Evolutionary conservation across 108 stramenopile genomes (phyloP), one percentile per base, ranked within the genome.

Genomic region (Bacterosira constricta): DNA sequence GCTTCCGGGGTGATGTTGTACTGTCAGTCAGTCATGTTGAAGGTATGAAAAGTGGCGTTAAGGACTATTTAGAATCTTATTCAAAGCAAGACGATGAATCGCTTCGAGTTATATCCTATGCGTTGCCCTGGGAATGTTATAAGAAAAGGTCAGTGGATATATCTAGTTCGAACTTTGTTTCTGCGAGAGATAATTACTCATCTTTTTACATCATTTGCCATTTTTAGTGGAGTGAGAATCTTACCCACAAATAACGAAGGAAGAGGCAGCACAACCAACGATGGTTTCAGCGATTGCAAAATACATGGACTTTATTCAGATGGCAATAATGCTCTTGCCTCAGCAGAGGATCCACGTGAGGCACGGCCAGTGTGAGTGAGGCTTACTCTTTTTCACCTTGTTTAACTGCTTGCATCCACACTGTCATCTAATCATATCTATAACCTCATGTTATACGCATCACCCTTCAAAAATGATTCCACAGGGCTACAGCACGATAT

Each of bases 1-100:
- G 87, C 42, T 88, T 64, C 53, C 29, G 47, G 15, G 87, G 87
- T 7, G 85, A 88, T 64, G 76, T 88, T 4, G 87, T 88, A 13
- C 49, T 88, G 13, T 63, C 69, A 13, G 77, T 85, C 6, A 53
- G 72, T 31, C 60, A 42, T 5, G 35, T 66, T 10, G 71, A 83
- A 23, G 60, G 57, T 4, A 35, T 42, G 53, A 64, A 69, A 58
- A 49, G 9, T 15, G 38, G 39, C n/a, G 59, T 61, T 2, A 44
- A 67, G 30, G 31, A 57, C 29, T 88, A 35, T 53, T 41, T 73
- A 47, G 65, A 52, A 41, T 52, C 55, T 6, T 47, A 63, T 63
- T 9, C 27, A n/a, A 26, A 13, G 1, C 13, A 26, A 4, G 52
- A 56, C 9, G 4, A n/a, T 30, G 13, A 53, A 12, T 23, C 25